Percentiles rank a stretch among this genome's conserved stretches.
Conservation (phyloP, 1,284 basidiomycete genomes). For the Trametes polyzona region DNA sequence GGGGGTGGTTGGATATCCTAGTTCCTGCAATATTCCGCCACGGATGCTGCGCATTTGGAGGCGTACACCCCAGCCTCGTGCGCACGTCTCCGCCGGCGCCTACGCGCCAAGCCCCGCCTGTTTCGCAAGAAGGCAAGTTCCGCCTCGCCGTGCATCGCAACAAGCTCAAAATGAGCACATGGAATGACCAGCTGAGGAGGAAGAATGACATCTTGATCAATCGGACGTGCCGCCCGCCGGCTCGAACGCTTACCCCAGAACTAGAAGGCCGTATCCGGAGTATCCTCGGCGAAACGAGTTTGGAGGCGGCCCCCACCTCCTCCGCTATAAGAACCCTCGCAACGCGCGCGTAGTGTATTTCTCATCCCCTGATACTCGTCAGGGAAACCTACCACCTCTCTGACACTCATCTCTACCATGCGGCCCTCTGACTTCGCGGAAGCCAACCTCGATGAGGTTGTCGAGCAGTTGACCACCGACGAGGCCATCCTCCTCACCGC, state of each 20-base stretch:
- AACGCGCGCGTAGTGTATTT: neutral
- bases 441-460: slow-evolving; percentile 59
- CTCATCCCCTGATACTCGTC: neutral
- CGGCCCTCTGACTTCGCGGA: slow-evolving; percentile 69
- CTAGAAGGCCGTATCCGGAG: slow-evolving; percentile 15
- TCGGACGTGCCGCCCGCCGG: slow-evolving; percentile 12
- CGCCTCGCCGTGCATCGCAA: neutral
- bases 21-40: neutral
- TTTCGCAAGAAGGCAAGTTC: neutral
- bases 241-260: slow-evolving; percentile 15
- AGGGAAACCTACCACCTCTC: neutral
- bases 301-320: slow-evolving; percentile 5
- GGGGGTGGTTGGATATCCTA: neutral
- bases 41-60: neutral
- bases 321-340: slow-evolving; percentile 15
- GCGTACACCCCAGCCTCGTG: neutral
- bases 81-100: neutral
- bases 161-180: slow-evolving; percentile 2
- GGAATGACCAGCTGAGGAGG: neutral
- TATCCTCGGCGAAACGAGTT: slow-evolving; percentile 17
- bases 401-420: slow-evolving; percentile 43
- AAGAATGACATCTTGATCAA: slow-evolving; percentile 9
- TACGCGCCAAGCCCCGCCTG: neutral
- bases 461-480: slow-evolving; percentile 69
- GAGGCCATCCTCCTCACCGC: slow-evolving; percentile 73